Percentiles rank a stretch among this genome's conserved stretches.
These are phyloP conservation scores for Penicillium sp. DNA, from an alignment of 2,329 filamentous ascomycete genomes.

Conservation along the genomic window DNA sequence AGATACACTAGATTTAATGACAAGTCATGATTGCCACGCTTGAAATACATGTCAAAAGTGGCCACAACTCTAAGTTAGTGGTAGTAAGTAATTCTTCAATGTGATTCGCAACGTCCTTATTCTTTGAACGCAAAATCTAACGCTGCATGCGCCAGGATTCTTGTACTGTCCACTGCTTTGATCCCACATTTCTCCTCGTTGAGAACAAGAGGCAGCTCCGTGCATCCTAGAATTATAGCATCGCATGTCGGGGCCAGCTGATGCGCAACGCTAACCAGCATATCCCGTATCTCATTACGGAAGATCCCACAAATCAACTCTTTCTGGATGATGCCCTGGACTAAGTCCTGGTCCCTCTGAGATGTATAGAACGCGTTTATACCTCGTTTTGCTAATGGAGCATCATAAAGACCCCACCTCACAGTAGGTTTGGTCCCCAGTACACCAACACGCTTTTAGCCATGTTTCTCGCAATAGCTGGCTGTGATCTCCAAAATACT, in stretches of 20 bases:
- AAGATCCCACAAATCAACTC: conserved; percentile 12
- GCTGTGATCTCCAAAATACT: conserved; percentile 16
- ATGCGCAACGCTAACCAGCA: conserved; percentile 12
- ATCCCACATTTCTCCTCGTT: conserved; percentile 17
- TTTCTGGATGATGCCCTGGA: conserved; percentile 11
- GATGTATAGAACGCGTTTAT: conserved; percentile 16
- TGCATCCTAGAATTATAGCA: conserved; percentile 18
- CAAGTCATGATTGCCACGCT: background rate
- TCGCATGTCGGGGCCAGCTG: conserved; percentile 17
- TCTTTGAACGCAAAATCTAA: conserved; percentile 13
- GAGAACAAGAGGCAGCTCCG: conserved; percentile 18
- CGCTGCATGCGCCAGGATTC: conserved; percentile 15
- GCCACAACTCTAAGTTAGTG: no score
- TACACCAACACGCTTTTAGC: conserved; percentile 12
- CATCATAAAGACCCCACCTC: conserved; percentile 12
- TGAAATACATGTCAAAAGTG: background rate
- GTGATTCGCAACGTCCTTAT: background rate
- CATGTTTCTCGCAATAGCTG: conserved; percentile 11
- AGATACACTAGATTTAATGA: background rate
- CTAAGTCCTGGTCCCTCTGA: conserved; percentile 7
- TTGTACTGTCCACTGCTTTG: conserved; percentile 18
- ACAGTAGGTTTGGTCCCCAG: conserved; percentile 16
- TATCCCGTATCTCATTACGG: background rate
- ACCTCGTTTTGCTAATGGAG: conserved; percentile 6
- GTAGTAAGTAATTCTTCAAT: no score